These are phyloP conservation scores for Penicillium sp. DNA, from an alignment of 2,329 filamentous ascomycete genomes.

Conservation along the genomic window DNA sequence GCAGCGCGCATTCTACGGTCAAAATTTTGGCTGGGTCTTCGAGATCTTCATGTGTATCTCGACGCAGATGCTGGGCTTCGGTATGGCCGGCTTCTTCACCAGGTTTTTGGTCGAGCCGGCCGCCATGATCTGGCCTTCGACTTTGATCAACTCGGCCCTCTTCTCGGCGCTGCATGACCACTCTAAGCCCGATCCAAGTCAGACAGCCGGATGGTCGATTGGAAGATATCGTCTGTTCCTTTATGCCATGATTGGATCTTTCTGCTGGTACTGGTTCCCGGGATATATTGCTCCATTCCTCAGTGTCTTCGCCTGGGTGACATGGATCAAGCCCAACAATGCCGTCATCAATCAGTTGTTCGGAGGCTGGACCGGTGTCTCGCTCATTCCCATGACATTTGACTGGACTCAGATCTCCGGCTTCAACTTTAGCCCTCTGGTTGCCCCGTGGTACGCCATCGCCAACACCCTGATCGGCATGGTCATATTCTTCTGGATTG, in stretches of 20 bases:
- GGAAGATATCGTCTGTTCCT: slow-evolving; percentile 65
- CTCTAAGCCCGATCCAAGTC: slow-evolving; percentile 52
- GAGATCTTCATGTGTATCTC: slow-evolving; percentile 66
- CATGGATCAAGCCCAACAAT: slow-evolving; percentile 69
- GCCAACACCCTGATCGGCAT: slow-evolving; percentile 70
- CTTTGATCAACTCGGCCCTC: slow-evolving; percentile 63
- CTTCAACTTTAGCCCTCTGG: slow-evolving; percentile 65
- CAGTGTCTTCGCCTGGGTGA: slow-evolving; percentile 68
- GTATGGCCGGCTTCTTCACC: slow-evolving; percentile 66
- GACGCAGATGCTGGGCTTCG: slow-evolving; percentile 68
- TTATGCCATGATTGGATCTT: slow-evolving; percentile 56
- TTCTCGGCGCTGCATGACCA: slow-evolving; percentile 73
- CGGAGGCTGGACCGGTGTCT: slow-evolving; percentile 20
- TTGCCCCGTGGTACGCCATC: slow-evolving; percentile 71
- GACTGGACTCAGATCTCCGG: slow-evolving; percentile 74
- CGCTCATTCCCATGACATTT: slow-evolving; percentile 45
- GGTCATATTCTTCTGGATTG: slow-evolving; percentile 63
- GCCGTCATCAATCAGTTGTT: slow-evolving; percentile 63
- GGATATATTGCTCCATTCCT: slow-evolving; percentile 68
- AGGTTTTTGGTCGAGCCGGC: slow-evolving; percentile 58
- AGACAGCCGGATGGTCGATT: slow-evolving; percentile 63
- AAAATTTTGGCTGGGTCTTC: slow-evolving; percentile 65
- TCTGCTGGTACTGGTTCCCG: slow-evolving; percentile 67
- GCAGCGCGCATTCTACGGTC: slow-evolving; percentile 69
- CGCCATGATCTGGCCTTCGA: slow-evolving; percentile 73